Percentiles rank a stretch among this genome's conserved stretches.
phyloP scores from a whole-genome alignment of 148 eudicot species.

The Hydrangea macrophylla region DNA sequence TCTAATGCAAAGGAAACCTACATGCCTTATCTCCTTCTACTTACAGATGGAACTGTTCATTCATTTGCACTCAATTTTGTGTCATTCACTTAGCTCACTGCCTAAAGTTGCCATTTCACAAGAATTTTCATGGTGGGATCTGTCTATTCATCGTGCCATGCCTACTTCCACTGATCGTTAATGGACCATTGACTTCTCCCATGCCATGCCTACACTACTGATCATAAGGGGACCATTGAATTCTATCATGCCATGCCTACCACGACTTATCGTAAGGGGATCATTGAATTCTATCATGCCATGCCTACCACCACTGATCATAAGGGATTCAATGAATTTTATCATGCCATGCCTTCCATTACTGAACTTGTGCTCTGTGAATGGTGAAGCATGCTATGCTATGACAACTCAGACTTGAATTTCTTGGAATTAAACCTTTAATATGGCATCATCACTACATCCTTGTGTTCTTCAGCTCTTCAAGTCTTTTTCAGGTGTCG shows the following conservation, averaged over 20 bases:
- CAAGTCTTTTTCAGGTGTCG: conserved; percentile 78
- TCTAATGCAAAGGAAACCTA: conserved; percentile 61
- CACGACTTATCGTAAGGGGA: no score
- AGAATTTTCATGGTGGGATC: conserved; percentile 57
- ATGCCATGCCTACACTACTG: no score
- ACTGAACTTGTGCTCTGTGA: conserved; percentile 65
- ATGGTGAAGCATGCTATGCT: conserved; percentile 72
- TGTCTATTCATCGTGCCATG: conserved; percentile 46
- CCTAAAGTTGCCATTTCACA: conserved; percentile 58
- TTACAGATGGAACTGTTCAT: conserved; percentile 54
- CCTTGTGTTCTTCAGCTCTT: conserved; percentile 66
- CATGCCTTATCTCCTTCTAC: conserved; percentile 57
- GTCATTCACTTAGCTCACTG: conserved; percentile 43
- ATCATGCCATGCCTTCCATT: conserved; percentile 70
- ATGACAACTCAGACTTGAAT: conserved; percentile 51
- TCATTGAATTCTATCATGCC: conserved; percentile 41
- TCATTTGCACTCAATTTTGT: conserved; percentile 55
- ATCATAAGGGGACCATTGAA: no score
- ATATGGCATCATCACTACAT: conserved; percentile 55
- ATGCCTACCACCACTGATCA: conserved; percentile 46
- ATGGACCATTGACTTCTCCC: no score
- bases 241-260: no score
- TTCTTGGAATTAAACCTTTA: conserved; percentile 60
- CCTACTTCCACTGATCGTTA: conserved; percentile 31
- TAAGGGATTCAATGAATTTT: conserved; percentile 42